Conservation (phyloP, 805 yeast species). For the Yarrowia bubula region DNA sequence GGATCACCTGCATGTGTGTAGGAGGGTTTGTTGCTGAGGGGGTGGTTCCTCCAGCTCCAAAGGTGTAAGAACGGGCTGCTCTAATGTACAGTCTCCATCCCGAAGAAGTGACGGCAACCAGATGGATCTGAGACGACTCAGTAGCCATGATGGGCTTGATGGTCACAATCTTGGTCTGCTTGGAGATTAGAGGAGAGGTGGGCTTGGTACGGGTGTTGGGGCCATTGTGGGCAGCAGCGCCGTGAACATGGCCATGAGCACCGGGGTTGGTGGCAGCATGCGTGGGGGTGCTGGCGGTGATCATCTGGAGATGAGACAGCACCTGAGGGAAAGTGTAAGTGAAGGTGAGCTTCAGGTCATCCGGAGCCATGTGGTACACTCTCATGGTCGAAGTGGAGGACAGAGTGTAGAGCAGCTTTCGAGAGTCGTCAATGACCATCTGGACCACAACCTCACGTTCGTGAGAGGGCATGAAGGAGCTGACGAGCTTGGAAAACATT, state of each 20-base stretch:
- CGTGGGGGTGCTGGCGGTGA: slow-evolving; percentile 22
- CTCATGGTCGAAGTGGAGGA: slow-evolving; percentile 80
- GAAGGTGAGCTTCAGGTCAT: slow-evolving; percentile 40
- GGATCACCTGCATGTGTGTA: slow-evolving; percentile 42
- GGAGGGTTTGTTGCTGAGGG: slow-evolving; percentile 33
- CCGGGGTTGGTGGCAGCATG: background rate
- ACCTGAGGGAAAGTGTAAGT: slow-evolving; percentile 37
- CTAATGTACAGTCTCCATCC: slow-evolving; percentile 78
- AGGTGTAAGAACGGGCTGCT: slow-evolving; percentile 42
- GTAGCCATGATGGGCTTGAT: slow-evolving; percentile 57
- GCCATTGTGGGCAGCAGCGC: background rate
- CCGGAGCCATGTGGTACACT: slow-evolving; percentile 59
- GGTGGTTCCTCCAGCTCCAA: slow-evolving; percentile 28
- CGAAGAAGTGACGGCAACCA: slow-evolving; percentile 74
- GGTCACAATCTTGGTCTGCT: slow-evolving; percentile 47
- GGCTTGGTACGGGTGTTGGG: background rate
- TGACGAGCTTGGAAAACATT: slow-evolving; percentile 31
- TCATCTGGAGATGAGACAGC: slow-evolving; percentile 38
- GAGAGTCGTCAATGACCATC: slow-evolving; percentile 69
- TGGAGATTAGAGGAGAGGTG: slow-evolving; percentile 33
- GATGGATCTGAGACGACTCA: slow-evolving; percentile 67
- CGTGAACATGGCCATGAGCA: background rate
- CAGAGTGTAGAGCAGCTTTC: slow-evolving; percentile 75
- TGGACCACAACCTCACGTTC: slow-evolving; percentile 61
- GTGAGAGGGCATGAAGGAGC: slow-evolving; percentile 35